A percentile compares a stretch with the other conserved stretches of the same genome.
These are phyloP conservation scores for Alternaria sp. DNA, from an alignment of 2,329 filamentous ascomycete genomes.

Conservation along the genomic window DNA sequence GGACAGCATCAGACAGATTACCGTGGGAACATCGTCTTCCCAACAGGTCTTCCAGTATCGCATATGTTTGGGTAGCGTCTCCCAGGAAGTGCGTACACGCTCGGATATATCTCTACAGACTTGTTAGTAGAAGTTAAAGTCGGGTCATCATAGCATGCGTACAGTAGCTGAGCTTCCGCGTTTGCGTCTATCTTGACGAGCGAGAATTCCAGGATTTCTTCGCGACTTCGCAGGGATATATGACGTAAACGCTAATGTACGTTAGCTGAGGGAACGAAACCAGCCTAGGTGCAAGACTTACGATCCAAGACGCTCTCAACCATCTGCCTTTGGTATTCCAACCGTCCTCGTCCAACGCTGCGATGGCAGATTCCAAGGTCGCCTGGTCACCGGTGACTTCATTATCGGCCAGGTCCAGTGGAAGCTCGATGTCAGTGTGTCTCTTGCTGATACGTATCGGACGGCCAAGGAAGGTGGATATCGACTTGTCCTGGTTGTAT, in stretches of 20 bases:
- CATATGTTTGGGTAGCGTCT: conserved; percentile 34
- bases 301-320: conserved; percentile 37
- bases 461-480: conserved; percentile 44
- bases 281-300: neutral
- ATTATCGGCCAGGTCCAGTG: conserved; percentile 39
- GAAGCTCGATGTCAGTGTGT: conserved; percentile 37
- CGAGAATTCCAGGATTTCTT: conserved; percentile 43
- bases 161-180: conserved; percentile 30
- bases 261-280: neutral
- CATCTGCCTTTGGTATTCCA: conserved; percentile 50
- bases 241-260: conserved; percentile 27
- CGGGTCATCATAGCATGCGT: neutral
- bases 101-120: conserved; percentile 33
- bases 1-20: conserved; percentile 44
- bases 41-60: conserved; percentile 40
- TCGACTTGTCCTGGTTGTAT: conserved; percentile 42
- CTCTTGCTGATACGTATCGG: conserved; percentile 40
- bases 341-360: conserved; percentile 30
- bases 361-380: conserved; percentile 21
- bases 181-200: conserved; percentile 27
- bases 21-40: conserved; percentile 31
- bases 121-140: neutral
- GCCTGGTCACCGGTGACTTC: conserved; percentile 30
- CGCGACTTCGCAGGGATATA: conserved; percentile 33
- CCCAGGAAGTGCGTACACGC: conserved; percentile 36